phyloP scores from a whole-genome alignment of 768 basidiomycete species.

The Naganishia vaughanmartiniae region DNA sequence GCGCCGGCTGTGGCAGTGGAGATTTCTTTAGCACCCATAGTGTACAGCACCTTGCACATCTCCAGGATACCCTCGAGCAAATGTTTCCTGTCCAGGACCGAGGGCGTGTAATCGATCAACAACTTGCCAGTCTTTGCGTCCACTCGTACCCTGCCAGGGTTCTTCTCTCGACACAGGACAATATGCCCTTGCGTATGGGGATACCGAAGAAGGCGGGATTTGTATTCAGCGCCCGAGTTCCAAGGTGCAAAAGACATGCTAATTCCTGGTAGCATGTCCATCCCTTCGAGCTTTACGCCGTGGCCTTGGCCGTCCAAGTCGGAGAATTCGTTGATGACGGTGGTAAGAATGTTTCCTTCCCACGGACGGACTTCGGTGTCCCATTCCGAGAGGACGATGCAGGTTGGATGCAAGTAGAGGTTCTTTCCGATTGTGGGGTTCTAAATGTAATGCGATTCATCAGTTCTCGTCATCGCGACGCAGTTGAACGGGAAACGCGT shows the following conservation, averaged over 20 bases:
- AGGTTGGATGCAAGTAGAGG: conserved; percentile 43
- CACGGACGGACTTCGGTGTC: conserved; percentile 40
- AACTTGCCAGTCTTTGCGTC: conserved; percentile 18
- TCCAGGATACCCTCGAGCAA: conserved; percentile 21
- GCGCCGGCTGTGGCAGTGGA: conserved; percentile 20
- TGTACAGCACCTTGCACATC: conserved; percentile 27
- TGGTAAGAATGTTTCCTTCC: conserved; percentile 48
- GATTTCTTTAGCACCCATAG: conserved; percentile 31
- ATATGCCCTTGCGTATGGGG: conserved; percentile 36
- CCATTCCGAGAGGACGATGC: conserved; percentile 38
- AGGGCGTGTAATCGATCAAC: conserved; percentile 25
- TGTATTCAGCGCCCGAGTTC: conserved; percentile 33
- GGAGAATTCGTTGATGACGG: conserved; percentile 38
- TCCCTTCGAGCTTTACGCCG: conserved; percentile 45
- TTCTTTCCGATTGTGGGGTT: conserved; percentile 45
- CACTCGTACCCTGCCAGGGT: conserved; percentile 22
- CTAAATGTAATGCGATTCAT: neutral
- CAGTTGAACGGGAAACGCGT: neutral
- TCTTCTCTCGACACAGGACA: conserved; percentile 40
- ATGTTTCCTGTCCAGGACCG: conserved; percentile 23
- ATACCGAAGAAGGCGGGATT: conserved; percentile 33
- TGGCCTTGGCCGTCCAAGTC: conserved; percentile 39
- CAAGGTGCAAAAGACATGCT: conserved; percentile 34
- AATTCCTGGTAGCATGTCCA: conserved; percentile 32
- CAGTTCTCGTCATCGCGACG: neutral